Evolutionary conservation across 2,329 filamentous ascomycete genomes (phyloP).

Genomic region (Dactylellina haptotyla): DNA sequence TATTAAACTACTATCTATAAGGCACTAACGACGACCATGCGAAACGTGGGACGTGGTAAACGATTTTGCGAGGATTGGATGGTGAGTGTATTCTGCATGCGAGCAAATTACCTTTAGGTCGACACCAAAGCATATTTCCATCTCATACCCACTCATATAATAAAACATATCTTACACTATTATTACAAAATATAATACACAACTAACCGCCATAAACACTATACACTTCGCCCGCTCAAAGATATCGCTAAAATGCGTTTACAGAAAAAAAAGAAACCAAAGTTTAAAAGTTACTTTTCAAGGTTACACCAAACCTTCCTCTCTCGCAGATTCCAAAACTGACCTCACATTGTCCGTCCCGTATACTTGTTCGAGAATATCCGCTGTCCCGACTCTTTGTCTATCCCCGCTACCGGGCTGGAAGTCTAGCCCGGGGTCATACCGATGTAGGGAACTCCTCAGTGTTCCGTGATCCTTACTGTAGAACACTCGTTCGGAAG

Average conservation of each 20-base stretch:
- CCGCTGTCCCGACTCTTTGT: neutral
- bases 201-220: neutral
- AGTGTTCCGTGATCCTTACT: constrained; percentile 17
- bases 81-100: too few relatives aligned
- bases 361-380: constrained; percentile 26
- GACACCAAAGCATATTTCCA: too few relatives aligned
- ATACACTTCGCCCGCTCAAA: neutral
- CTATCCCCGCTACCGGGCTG: neutral
- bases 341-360: constrained; percentile 2
- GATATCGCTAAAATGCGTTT: neutral
- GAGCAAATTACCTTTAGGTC: too few relatives aligned
- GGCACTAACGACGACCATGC: too few relatives aligned
- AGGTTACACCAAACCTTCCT: constrained; percentile 11
- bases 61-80: too few relatives aligned
- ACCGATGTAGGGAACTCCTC: constrained; percentile 38
- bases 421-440: constrained; percentile 29
- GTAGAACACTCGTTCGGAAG: constrained; percentile 46
- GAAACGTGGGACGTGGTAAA: too few relatives aligned
- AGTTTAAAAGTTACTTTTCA: neutral
- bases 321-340: neutral
- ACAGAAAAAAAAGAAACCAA: neutral
- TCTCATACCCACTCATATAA: too few relatives aligned
- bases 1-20: too few relatives aligned
- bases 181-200: too few relatives aligned
- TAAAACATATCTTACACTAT: too few relatives aligned